These are phyloP conservation scores for Acarospora socialis DNA, from an alignment of 2,329 filamentous ascomycete genomes.

Conservation along the genomic window DNA sequence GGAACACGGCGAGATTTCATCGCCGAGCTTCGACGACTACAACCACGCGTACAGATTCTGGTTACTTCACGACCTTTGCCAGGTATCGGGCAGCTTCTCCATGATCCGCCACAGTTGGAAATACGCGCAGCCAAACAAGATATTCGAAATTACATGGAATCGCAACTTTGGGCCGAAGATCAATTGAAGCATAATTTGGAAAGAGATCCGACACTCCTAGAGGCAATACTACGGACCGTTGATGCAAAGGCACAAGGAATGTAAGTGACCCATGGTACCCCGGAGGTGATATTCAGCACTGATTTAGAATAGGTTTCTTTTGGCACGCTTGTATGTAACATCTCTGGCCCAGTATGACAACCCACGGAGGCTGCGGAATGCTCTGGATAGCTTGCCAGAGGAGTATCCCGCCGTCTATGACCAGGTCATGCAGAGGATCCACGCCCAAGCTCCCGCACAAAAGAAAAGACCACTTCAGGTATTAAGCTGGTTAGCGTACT, in stretches of 20 bases:
- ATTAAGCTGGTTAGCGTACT: no score
- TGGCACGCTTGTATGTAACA: no score
- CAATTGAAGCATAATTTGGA: neutral
- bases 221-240: constrained; percentile 1
- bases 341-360: no score
- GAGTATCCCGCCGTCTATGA: no score
- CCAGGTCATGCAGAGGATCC: no score
- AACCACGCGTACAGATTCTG: neutral
- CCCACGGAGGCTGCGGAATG: no score
- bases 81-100: neutral
- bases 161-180: constrained; percentile 2
- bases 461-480: no score
- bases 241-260: constrained; percentile 4
- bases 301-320: no score
- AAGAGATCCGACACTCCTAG: constrained; percentile 2
- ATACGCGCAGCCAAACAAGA: constrained; percentile 1
- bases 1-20: constrained; percentile 3
- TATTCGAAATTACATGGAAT: constrained; percentile 2
- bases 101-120: neutral
- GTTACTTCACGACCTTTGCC: constrained; percentile 4
- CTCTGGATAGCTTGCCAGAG: no score
- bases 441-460: no score
- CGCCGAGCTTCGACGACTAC: neutral
- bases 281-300: no score
- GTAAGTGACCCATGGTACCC: neutral